Conservation (phyloP, 1,139 yeast genomes). For the Wickerhamomyces sp. region DNA sequence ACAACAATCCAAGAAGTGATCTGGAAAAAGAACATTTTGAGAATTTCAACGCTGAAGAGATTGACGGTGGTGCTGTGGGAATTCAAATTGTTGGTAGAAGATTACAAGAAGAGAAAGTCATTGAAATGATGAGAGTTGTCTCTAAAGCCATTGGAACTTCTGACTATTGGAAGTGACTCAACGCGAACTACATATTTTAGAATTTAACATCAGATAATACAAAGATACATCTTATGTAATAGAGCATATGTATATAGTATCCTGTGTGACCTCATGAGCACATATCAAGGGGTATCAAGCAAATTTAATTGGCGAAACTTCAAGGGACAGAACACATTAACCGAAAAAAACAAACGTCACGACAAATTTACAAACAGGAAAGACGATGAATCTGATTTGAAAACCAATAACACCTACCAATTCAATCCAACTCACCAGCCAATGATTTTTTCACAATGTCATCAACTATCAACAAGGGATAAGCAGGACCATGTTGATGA, state of each 20-base stretch:
- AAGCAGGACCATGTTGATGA: conserved; percentile 85
- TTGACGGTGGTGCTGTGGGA: conserved; percentile 41
- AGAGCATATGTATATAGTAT: no score
- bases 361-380: no score
- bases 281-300: no score
- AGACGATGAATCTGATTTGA: no score
- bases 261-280: no score
- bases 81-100: conserved; percentile 40
- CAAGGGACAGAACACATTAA: no score
- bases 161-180: conserved; percentile 22
- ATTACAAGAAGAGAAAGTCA: conserved; percentile 40
- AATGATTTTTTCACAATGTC: conserved; percentile 14
- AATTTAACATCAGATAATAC: no score
- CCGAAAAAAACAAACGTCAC: no score
- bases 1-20: conserved; percentile 16
- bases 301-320: no score
- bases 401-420: not conserved
- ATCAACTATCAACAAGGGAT: conserved; percentile 46
- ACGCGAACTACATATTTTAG: no score
- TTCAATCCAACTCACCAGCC: not conserved
- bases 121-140: conserved; percentile 32
- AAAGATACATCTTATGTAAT: no score
- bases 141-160: conserved; percentile 21
- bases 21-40: conserved; percentile 17
- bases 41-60: conserved; percentile 33